These are phyloP conservation scores for Aspergillus viridinutans DNA, from an alignment of 2,329 filamentous ascomycete species.

Conservation along the genomic window DNA sequence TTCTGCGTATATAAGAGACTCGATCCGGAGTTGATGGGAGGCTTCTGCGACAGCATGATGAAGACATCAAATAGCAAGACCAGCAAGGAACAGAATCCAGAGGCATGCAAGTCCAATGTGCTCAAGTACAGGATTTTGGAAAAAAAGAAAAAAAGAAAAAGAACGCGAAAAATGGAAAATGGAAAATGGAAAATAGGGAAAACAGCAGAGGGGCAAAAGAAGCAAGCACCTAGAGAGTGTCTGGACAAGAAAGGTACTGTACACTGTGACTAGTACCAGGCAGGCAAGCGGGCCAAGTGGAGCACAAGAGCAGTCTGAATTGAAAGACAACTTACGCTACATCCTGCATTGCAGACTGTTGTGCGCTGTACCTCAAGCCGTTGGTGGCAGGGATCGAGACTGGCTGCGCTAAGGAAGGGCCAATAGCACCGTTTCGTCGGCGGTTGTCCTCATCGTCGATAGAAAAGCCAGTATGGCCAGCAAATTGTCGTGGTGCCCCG, in stretches of 20 bases:
- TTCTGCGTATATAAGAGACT: conserved; percentile 10
- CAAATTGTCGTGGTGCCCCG: conserved; percentile 30
- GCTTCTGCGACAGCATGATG: conserved; percentile 8
- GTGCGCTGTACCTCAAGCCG: conserved; percentile 50
- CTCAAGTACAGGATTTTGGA: background rate
- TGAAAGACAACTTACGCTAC: conserved; percentile 52
- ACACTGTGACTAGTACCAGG: conserved; percentile 22
- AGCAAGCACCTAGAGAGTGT: conserved; percentile 22
- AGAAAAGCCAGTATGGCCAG: conserved; percentile 31
- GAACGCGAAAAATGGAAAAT: background rate
- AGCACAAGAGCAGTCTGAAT: conserved; percentile 31
- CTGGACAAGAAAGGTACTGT: conserved; percentile 26
- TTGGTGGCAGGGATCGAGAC: conserved; percentile 45
- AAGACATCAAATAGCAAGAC: conserved; percentile 5
- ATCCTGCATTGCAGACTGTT: conserved; percentile 50
- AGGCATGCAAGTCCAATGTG: conserved; percentile 25
- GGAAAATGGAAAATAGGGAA: background rate
- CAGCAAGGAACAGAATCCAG: conserved; percentile 10
- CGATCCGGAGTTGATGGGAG: conserved; percentile 3
- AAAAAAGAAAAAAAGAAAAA: background rate
- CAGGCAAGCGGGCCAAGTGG: conserved; percentile 26
- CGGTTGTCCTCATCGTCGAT: conserved; percentile 45
- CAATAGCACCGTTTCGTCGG: conserved; percentile 49
- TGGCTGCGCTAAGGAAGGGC: conserved; percentile 43
- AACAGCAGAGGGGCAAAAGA: conserved; percentile 22